Evolutionary conservation across 2,329 filamentous ascomycete species (phyloP), one percentile per base, ranked within the genome.

Genomic region (Hypoxylon sp.): DNA sequence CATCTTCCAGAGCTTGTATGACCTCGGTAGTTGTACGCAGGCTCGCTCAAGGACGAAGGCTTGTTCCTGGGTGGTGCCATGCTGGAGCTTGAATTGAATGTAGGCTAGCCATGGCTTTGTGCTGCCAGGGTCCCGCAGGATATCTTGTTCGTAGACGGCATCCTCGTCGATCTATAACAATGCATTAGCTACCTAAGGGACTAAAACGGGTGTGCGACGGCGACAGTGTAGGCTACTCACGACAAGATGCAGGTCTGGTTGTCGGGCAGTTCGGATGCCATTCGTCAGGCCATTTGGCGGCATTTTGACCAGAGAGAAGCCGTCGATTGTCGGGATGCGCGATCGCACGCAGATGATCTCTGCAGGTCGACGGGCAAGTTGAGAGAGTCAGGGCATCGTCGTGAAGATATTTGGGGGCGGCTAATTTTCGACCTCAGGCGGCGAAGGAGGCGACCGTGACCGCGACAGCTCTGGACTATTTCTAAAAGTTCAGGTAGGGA

Each of bases 1-100:
- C 89, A 97, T 90, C 82, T 97, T 98, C 96, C 96, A 99, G 53
- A 99, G 86, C 83, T 99, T 99, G 84, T 97, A 99, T 29, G 95
- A 98, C 73, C 96, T 89, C 54, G 96, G 96, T 50, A 99, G 87
- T 75, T 97, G 92, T 70, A 88, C 86, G 80, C 95, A 98, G 64
- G 96, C 95, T 77, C 96, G 89, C 82, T 98, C 96, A 83, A 98
- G 92, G 39, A 94, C 87, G 73, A 88, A 90, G 7, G 94, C 92
- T 82, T 97, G 95, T 82, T 98, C 95, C 59, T 93, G 89, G 47
- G 93, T 78, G 48, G 88, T 93, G 74, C 94, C 95, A 86, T 97
- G 92, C 74, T 93, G 92, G 74, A 89, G 83, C 82, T 99, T 99
- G 86, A 93, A 94, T 73, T 93, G 90, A 79, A 95, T 92, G 81